Base-by-base conservation (phyloP, 148 eudicot genomes). In the Arbutus unedo region DNA sequence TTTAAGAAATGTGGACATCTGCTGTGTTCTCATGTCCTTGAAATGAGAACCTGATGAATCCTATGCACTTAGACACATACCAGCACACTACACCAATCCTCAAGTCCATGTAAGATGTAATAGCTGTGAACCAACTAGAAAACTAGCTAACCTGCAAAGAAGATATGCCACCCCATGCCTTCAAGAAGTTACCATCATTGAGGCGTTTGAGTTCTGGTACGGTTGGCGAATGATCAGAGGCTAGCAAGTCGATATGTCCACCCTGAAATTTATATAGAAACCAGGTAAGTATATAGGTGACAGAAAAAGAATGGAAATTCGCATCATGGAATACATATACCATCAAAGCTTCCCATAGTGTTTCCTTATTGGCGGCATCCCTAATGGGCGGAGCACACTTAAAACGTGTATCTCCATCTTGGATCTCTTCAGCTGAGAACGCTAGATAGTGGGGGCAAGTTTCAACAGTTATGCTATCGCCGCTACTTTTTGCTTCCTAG, bases 161-260 rank as follows among this genome's bases (percentile, higher is more conserved):
- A 73, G 99, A 94, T 85, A 96, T 88, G 66, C 99, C 98, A 77
- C 99, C 99, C 99, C 99, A 96, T 71, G 99, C 97, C 85, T 90
- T 91, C 84, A 96, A 89, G 87, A 96, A 96, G 82, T 96, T 93
- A 76, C 99, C 99, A 53, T 89, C 92, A 49, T 88, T 79, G 67
- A 94, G 78, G 80, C 89, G 96, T 79, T 96, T 96, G 82, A 93
- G 94, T 72, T 92, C 92, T 51, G 97, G 96, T 41, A 78, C 89
- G 10, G 97, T 81, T 3, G 98, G 99, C 48, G 99, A 96, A 88
- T 96, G 99, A 84, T 96, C 99, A 67, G 99, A 96, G 89, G 98
- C 94, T 84, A 96, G 82, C 94, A 96, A 91, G 86, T 96, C 98
- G 47, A 96, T 93, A 56, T 94, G 91, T 60, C 97, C 97, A 86